Base-by-base conservation (phyloP, 306 rosid species). In the Prunus dulcis region DNA sequence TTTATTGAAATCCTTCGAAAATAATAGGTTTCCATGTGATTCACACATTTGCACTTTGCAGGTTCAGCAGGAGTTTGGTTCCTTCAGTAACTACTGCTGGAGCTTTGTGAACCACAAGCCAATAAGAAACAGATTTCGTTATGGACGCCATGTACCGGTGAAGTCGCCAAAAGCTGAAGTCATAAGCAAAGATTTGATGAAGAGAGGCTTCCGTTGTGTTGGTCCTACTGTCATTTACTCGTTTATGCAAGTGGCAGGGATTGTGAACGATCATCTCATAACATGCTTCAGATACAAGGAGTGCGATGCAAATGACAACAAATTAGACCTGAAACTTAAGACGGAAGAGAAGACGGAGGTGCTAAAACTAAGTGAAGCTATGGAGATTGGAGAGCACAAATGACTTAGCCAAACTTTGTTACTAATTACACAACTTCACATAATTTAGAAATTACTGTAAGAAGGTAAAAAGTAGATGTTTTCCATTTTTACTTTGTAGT, bases 171-270 rank as follows among this genome's bases (percentile, higher is more conserved):
- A 95, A 88, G 89, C 96, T 8, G 96, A 95, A 78, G 51, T 84
- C 56, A 85, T 95, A 45, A 90, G 98, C 89, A 95, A 95, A 85
- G 97, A 90, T 84, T 78, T 95, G 92, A 89, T 92, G 89, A 85
- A 84, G 30, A 88, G 99, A 82, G 99, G 99, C 30, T 95, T 95
- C 69, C 97, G 96, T 27, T 92, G 98, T 34, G 97, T 95, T 28
- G 98, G 98, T 34, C 97, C 98, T 0, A 95, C 93, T 0, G 92
- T 89, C 13, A 69, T 92, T 72, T 95, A 95, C 79, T 92, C 96
- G 23, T 92, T 95, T 89, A 89, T 95, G 98, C 98, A 92, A 78
- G 96, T 82, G 19, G 69, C 96, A 1, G 97, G 98, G 60, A 87
- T 95, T 23, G 97, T 89, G 56, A 92, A 95, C 77, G 96, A 92